Percentiles rank a stretch among this genome's conserved stretches.
Evolutionary conservation across 306 rosid species (phyloP).

Genomic region (Gleditsia sinensis): DNA sequence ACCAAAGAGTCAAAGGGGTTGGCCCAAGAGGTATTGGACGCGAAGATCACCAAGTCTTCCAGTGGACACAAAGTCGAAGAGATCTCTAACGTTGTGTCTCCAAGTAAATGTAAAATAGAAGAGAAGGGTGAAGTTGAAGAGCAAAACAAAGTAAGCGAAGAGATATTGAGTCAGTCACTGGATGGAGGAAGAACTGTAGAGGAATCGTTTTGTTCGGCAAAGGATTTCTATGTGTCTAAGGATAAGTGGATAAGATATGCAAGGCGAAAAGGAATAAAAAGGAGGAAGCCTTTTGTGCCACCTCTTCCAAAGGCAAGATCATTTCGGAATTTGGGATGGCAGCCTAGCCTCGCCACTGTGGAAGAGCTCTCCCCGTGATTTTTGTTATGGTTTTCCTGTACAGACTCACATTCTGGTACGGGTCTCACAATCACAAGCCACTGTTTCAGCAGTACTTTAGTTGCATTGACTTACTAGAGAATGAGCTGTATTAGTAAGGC

Average conservation of each 20-base stretch:
- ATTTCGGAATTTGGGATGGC: slow-evolving; percentile 36
- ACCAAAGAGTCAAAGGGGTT: no score
- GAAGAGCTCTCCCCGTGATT: slow-evolving; percentile 6
- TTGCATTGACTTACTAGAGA: neutral
- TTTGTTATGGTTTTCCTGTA: neutral
- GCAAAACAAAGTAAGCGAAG: neutral
- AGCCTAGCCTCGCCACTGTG: slow-evolving; percentile 6
- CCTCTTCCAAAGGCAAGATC: slow-evolving; percentile 61
- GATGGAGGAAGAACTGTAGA: slow-evolving; percentile 21
- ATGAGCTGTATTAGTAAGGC: no score
- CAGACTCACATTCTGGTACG: neutral
- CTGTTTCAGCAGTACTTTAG: neutral
- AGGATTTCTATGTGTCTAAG: slow-evolving; percentile 41
- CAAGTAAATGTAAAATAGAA: slow-evolving; percentile 17
- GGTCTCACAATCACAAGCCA: neutral
- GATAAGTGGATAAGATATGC: slow-evolving; percentile 33
- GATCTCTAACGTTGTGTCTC: slow-evolving; percentile 31
- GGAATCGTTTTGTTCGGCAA: slow-evolving; percentile 49
- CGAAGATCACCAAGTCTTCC: slow-evolving; percentile 16
- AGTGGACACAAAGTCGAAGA: slow-evolving; percentile 31
- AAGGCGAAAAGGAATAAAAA: slow-evolving; percentile 44
- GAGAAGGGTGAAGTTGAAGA: slow-evolving; percentile 16
- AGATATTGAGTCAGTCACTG: no score
- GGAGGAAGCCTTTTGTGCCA: slow-evolving; percentile 57
- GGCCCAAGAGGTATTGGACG: no score